Conservation (phyloP, 1,284 basidiomycete genomes). For the Tilletia walkeri region DNA sequence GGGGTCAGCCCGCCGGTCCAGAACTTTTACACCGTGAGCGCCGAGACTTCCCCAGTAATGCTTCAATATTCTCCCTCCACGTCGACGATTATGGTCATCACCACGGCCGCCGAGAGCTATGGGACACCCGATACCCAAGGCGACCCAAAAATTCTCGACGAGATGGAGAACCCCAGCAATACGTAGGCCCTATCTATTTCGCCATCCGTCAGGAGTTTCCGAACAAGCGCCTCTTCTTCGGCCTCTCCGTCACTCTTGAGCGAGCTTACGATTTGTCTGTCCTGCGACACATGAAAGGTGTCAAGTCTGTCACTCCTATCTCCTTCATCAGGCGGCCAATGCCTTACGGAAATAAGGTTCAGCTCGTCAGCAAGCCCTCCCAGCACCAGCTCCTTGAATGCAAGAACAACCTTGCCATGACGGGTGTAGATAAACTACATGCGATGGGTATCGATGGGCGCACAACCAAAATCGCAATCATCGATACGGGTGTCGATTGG, state of each 20-base stretch:
- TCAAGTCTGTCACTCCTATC: conserved; percentile 18
- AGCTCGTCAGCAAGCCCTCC: conserved; percentile 16
- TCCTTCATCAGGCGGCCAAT: conserved; percentile 12
- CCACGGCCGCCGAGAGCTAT: background rate
- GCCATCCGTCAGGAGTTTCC: conserved; percentile 15
- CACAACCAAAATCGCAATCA: conserved; percentile 4
- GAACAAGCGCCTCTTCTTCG: conserved; percentile 16
- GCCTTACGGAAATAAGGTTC: conserved; percentile 13
- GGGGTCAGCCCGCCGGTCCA: background rate
- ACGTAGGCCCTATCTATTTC: conserved; percentile 7
- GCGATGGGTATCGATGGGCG: conserved; percentile 6
- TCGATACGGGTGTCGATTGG: conserved; percentile 15
- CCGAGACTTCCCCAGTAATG: too few species aligned
- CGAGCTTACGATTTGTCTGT: conserved; percentile 1
- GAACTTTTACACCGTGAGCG: too few species aligned
- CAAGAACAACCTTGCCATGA: background rate
- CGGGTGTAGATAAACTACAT: conserved; percentile 9
- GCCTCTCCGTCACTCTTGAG: conserved; percentile 13
- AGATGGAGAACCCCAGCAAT: background rate
- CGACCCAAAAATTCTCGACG: background rate
- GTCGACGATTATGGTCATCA: background rate
- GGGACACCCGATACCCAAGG: background rate
- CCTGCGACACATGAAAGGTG: conserved; percentile 10
- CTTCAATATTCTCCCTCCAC: background rate
- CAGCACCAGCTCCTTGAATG: conserved; percentile 6